Conservation (phyloP, 495 filamentous ascomycete species). For the Sordaria brevicollis region DNA sequence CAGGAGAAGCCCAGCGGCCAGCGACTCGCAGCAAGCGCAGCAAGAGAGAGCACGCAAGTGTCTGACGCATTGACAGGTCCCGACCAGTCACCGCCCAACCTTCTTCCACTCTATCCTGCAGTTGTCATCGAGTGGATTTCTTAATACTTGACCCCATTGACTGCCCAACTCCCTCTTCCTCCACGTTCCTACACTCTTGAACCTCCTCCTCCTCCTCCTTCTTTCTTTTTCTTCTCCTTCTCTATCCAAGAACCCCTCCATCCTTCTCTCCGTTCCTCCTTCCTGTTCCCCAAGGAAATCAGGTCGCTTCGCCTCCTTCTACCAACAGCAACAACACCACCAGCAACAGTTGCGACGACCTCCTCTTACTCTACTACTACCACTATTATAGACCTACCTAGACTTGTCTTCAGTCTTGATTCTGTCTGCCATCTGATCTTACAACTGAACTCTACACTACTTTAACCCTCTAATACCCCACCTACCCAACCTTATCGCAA, state of each 20-base stretch:
- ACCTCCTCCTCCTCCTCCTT: not conserved
- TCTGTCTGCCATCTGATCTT: not conserved
- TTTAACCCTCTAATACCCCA: not conserved
- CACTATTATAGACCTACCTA: too few species aligned
- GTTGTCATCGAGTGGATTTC: too few species aligned
- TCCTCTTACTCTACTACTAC: too few species aligned
- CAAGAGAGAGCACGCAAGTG: not conserved
- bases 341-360: too few species aligned
- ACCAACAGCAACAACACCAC: too few species aligned
- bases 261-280: not conserved
- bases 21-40: too few species aligned
- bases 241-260: not conserved
- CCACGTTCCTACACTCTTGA: not conserved
- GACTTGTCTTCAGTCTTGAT: not conserved
- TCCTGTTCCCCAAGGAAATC: not conserved
- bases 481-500: not conserved
- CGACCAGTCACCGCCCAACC: not conserved
- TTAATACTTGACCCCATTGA: not conserved
- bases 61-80: not conserved
- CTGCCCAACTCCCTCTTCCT: not conserved
- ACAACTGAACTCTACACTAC: too few species aligned
- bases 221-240: not conserved
- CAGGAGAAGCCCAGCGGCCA: not conserved
- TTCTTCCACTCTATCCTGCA: too few species aligned
- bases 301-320: not conserved